Base-by-base conservation (phyloP, 2,329 filamentous ascomycete genomes). In the Taxawa tesnikishii region DNA sequence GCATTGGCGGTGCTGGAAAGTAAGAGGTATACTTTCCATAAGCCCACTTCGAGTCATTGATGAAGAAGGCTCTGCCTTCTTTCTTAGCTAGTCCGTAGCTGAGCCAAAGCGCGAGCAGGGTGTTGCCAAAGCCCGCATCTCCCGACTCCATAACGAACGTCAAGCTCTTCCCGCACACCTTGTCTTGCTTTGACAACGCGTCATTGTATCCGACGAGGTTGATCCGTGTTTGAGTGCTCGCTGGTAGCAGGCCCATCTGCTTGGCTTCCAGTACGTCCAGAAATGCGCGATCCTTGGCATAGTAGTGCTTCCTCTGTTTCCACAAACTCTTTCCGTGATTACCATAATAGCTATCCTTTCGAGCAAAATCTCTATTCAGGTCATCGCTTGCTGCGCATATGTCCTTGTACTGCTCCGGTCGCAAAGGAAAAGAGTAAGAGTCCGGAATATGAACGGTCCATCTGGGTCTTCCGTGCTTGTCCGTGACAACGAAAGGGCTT, bases 391-490 rank as follows among this genome's bases (percentile, higher is more conserved):
- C 21, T 64, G 60, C 61, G 49, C 78, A 82, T 37, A 92, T 77
- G 26, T 78, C 70, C 10, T 65, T 56, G 48, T 90, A 90, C 39
- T 83, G 70, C 7, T 67, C 55, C 13, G 71, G 67, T 1, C 65
- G 55, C 3, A 90, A 54, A 2, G 83, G 83, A 38, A 88, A 88
- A 3, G 65, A 60, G 28, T 67, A 62, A 36, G 66, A 67, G 5
- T 67, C 62, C 1, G 83, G 83, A 23, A 93, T 85, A 2, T 74
- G 84, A 8, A 92, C 70, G 0, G 83, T 90, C 84, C 84, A 92
- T 50, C 71, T 78, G 8, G 74, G 63, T 31, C 66, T 68, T 3
- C 79, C 79, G 27, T 65, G 62, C 15, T 62, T 58, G 54, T 85
- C 80, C 10, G 67, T 71, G 28, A 87, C 64, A 5, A 83, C 67